Percentiles rank a stretch among this genome's conserved stretches.
These are phyloP conservation scores for Kipferlia bialata DNA, from an alignment of 78 protist species.

Conservation along the genomic window DNA sequence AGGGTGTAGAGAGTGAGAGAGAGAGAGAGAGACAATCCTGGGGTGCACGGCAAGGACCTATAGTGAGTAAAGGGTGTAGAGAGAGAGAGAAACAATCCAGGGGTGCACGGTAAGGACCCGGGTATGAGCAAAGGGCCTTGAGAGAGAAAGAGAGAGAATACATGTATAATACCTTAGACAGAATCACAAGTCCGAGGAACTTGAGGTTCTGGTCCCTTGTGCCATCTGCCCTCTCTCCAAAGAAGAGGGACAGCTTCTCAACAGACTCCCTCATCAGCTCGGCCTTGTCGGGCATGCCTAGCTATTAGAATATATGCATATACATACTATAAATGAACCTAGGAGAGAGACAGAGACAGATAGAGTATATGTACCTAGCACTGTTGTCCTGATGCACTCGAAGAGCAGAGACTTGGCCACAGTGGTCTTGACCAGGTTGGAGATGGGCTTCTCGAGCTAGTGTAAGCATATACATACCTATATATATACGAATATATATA, in stretches of 20 bases:
- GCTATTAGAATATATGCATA: too few relatives aligned
- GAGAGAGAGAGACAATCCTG: too few relatives aligned
- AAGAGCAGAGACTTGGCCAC: background rate
- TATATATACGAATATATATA: too few relatives aligned
- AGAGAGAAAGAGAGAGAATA: background rate
- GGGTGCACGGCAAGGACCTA: too few relatives aligned
- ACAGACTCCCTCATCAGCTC: background rate
- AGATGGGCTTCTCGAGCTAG: background rate
- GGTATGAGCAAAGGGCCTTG: background rate
- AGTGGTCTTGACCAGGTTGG: background rate
- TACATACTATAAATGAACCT: too few relatives aligned
- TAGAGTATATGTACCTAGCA: too few relatives aligned
- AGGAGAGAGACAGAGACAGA: background rate
- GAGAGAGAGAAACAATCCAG: too few relatives aligned
- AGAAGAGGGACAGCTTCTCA: background rate
- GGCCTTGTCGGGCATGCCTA: background rate
- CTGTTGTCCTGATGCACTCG: background rate
- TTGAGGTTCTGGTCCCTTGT: background rate
- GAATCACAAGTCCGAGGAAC: background rate
- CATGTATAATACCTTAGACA: too few relatives aligned
- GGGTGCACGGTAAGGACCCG: too few relatives aligned
- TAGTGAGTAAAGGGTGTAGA: too few relatives aligned
- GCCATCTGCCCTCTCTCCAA: background rate
- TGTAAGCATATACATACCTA: too few relatives aligned
- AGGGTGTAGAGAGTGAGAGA: too few relatives aligned